phyloP scores from a whole-genome alignment of 345 rosid genomes.

The Cardiospermum halicacabum region DNA sequence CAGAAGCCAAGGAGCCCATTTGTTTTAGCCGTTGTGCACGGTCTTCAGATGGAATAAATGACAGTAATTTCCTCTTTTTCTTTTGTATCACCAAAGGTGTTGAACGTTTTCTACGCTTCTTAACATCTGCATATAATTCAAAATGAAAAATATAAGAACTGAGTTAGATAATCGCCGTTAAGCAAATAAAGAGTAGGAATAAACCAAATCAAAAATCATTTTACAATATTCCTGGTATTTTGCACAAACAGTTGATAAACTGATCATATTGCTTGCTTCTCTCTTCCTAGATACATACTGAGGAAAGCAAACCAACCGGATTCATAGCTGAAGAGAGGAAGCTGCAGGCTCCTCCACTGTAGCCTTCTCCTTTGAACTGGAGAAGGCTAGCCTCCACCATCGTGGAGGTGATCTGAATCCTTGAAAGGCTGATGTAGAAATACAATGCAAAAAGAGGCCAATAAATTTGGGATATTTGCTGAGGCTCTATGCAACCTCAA shows the following conservation, averaged over 20 bases:
- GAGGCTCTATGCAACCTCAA: background rate
- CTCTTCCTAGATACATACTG: background rate
- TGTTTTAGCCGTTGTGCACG: conserved; percentile 53
- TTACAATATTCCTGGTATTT: background rate
- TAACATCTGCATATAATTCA: conserved; percentile 30
- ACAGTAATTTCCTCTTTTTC: conserved; percentile 68
- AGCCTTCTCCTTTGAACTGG: background rate
- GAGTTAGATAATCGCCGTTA: conserved; percentile 13
- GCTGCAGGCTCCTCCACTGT: background rate
- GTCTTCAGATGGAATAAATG: conserved; percentile 70
- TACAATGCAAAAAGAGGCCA: background rate
- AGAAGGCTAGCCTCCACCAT: background rate
- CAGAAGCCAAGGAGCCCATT: conserved; percentile 83
- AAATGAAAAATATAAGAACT: conserved; percentile 14
- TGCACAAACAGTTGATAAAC: background rate
- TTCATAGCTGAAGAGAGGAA: background rate
- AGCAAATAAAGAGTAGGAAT: conserved; percentile 10
- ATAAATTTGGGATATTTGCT: background rate
- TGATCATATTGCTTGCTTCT: background rate
- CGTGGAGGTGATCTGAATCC: background rate
- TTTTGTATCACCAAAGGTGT: conserved; percentile 67
- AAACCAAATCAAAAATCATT: background rate
- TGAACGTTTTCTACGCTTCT: conserved; percentile 63
- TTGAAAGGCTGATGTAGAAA: background rate
- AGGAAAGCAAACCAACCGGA: background rate